Base-by-base conservation (phyloP, 2,329 filamentous ascomycete genomes). In the Nannizzia gypsea region DNA sequence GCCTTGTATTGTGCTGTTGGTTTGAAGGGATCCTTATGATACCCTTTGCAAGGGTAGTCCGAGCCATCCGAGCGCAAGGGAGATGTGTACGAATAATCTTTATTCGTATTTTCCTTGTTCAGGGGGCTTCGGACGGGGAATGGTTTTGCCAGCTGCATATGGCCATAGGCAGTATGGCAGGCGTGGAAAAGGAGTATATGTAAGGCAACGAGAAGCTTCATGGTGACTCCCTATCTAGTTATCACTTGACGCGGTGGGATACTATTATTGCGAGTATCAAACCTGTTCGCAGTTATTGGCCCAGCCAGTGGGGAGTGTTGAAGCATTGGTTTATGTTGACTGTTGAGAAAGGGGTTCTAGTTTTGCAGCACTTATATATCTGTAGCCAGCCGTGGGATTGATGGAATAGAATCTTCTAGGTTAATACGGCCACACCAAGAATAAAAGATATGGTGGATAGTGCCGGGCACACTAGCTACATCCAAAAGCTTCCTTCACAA, bases 11-110 rank as follows among this genome's bases (percentile, higher is more conserved):
- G 81, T 40, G 81, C 83, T 22, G 83, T 81, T 3, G 83, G 72
- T 17, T 75, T 71, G 64, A 83, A 83, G 1, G 74, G 67, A 15
- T 82, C 78, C 1, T 71, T 66, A 60, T 81, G 78, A 60, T 84
- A 83, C 15, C 86, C 85, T 77, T 91, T 90, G 81, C 89, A 93
- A 3, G 88, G 86, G 71, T 83, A 93, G 73, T 91, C 81, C 60
- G 78, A 77, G 26, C 86, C 86, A 15, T 67, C 67, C 1, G 77
- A 68, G 1, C 73, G 69, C 55, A 93, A 78, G 2, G 89, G 89
- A 15, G 79, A 78, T 38, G 84, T 88, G 76, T 89, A 89, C 66
- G 81, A 82, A 76, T 87, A 89, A 75, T 91, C 87, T 69, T 83
- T 78, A 59, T 79, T 72, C 59, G 74, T 73, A 11, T 67, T 64